These are phyloP conservation scores for Kingdonia uniflora DNA, from an alignment of 164 flowering plant genomes.

Conservation along the genomic window DNA sequence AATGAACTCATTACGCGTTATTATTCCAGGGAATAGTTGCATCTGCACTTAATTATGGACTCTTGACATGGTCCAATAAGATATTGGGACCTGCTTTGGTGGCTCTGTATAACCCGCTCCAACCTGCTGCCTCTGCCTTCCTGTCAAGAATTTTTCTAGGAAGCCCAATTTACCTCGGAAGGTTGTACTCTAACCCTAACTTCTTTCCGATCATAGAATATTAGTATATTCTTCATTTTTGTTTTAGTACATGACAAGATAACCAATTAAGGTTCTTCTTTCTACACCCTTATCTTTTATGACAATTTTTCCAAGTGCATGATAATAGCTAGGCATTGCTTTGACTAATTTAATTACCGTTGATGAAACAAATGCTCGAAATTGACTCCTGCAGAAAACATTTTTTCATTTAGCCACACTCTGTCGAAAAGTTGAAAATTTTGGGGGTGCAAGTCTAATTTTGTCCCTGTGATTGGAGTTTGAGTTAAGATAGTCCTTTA, in stretches of 20 bases:
- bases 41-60: constrained; percentile 88
- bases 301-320: not conserved
- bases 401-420: not conserved
- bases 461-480: no score
- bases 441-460: no score
- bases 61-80: constrained; percentile 90
- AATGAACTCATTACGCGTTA: not conserved
- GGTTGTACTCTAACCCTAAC: constrained; percentile 32
- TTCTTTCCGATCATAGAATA: not conserved
- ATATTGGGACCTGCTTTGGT: constrained; percentile 87
- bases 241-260: not conserved
- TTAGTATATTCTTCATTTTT: not conserved
- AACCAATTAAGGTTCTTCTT: not conserved
- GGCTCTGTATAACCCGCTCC: constrained; percentile 89
- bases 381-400: no score
- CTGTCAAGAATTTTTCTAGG: constrained; percentile 88
- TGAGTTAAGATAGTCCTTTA: no score
- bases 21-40: constrained; percentile 73
- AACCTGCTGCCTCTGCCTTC: constrained; percentile 86
- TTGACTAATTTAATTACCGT: not conserved
- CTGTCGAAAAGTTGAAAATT: no score
- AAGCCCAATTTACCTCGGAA: constrained; percentile 86
- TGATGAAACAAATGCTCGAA: not conserved
- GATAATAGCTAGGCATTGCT: not conserved
- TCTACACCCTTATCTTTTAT: not conserved